Base-by-base conservation (phyloP, 495 filamentous ascomycete species). In the Neurospora cerealis region DNA sequence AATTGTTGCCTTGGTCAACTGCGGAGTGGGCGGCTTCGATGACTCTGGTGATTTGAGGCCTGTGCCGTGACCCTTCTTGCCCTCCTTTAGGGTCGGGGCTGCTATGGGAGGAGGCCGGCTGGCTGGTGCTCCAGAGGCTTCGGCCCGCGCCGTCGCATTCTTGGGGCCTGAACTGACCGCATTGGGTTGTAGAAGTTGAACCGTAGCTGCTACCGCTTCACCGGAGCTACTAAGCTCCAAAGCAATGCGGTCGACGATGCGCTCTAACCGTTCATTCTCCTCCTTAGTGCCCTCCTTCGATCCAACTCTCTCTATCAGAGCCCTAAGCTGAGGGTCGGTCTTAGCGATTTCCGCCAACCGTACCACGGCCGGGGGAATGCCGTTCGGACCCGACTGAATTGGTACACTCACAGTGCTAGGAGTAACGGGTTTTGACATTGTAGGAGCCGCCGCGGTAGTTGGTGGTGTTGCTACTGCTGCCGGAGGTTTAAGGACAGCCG, bases 21-120 rank as follows among this genome's bases (percentile, higher is more conserved):
- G 54, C 54, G 54, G 54, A 34, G 44, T 39, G 4, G 71, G 71
- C 71, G 71, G 48, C 71, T 72, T n/a, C 3, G 71, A 66, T 39
- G 36, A 54, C 39, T 66, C 46, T 13, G 46, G 32, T 24, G 71
- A 34, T 62, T 40, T 34, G 37, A 60, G 46, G 11, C 62, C 71
- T n/a, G 38, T 19, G 71, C 71, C 48, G 1, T 38, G 46, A 37
- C 48, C 54, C 28, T 62, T 62, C 54, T 8, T 62, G 21, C 48
- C 48, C 48, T 10, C 48, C 9, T 60, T 28, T 60, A 60, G 11
- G 48, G 10, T 60, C 5, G 48, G 48, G 15, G 1, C 48, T 3
- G 19, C 19, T 48, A 48, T 3, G 4, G 44, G 4, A 46, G 44
- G n/a, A 21, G 44, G 44, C n/a, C 9, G 44, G 46, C 21, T 28